phyloP scores from a whole-genome alignment of 805 yeast genomes.

The Dipodascus geniculatus region DNA sequence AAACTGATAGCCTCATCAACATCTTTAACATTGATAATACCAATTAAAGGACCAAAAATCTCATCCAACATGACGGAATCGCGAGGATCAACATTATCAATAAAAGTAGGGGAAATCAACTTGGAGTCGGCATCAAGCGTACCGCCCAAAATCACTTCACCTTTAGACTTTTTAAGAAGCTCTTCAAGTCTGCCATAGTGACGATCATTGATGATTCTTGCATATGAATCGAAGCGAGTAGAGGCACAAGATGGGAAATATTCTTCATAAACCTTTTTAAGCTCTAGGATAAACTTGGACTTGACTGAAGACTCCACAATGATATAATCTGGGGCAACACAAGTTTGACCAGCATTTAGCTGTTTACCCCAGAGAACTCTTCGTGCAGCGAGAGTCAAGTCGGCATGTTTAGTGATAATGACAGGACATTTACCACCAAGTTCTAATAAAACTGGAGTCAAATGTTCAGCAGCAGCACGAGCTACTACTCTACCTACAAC shows the following conservation, averaged over 20 bases:
- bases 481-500: conserved; percentile 69
- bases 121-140: conserved; percentile 27
- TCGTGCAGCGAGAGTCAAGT: conserved; percentile 33
- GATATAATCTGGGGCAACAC: conserved; percentile 80
- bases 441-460: conserved; percentile 75
- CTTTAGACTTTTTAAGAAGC: conserved; percentile 25
- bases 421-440: conserved; percentile 91
- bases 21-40: conserved; percentile 45
- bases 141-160: conserved; percentile 16
- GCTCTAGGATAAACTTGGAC: conserved; percentile 35
- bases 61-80: conserved; percentile 68
- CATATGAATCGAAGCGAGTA: conserved; percentile 28
- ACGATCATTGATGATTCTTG: conserved; percentile 48
- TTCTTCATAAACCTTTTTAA: conserved; percentile 31
- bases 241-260: conserved; percentile 33
- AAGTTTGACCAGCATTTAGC: conserved; percentile 79
- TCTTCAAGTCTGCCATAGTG: conserved; percentile 37
- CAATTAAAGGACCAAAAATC: conserved; percentile 76
- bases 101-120: conserved; percentile 60
- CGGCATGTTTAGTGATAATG: conserved; percentile 43
- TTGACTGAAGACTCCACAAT: conserved; percentile 51
- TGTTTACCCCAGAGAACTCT: conserved; percentile 72
- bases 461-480: conserved; percentile 67
- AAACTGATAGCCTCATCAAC: conserved; percentile 17
- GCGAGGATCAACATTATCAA: conserved; percentile 46